These are phyloP conservation scores for Ballota nigra DNA, from an alignment of 257 asterid species.

Conservation along the genomic window DNA sequence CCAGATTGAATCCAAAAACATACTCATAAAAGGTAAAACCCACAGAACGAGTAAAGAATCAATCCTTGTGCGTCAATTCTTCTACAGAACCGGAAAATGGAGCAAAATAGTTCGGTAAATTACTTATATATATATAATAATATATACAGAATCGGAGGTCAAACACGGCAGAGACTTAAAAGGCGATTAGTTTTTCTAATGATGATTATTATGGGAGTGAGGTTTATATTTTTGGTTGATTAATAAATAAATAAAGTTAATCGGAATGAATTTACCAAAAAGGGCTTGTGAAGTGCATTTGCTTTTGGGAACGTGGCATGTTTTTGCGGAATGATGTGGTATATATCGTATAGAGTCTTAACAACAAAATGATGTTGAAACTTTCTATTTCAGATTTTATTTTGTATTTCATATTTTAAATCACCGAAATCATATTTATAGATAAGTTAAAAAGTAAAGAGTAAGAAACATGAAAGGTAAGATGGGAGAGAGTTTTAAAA, in stretches of 20 bases:
- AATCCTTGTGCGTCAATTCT: not conserved
- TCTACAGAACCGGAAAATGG: slow-evolving; percentile 12
- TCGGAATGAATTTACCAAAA: slow-evolving; percentile 22
- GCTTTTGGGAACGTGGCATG: not conserved
- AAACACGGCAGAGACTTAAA: slow-evolving; percentile 78
- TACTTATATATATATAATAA: not conserved
- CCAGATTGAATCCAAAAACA: slow-evolving; percentile 25
- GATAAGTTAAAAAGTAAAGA: no score
- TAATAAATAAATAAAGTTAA: not conserved
- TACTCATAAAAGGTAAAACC: slow-evolving; percentile 14
- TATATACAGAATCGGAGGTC: slow-evolving; percentile 46
- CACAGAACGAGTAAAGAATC: not conserved
- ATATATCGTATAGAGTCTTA: not conserved
- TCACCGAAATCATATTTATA: no score
- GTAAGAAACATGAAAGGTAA: no score
- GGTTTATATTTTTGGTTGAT: not conserved
- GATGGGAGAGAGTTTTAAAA: no score
- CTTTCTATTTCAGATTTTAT: not conserved
- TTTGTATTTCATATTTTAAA: no score
- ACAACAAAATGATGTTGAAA: not conserved
- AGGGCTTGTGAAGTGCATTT: slow-evolving; percentile 20
- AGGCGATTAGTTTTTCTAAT: slow-evolving; percentile 23
- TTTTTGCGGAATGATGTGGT: not conserved
- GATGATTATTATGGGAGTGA: slow-evolving; percentile 32
- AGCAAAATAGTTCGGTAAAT: not conserved